Evolutionary conservation across 140 eudicot species (phyloP).

Genomic region (Senecio squalidus): DNA sequence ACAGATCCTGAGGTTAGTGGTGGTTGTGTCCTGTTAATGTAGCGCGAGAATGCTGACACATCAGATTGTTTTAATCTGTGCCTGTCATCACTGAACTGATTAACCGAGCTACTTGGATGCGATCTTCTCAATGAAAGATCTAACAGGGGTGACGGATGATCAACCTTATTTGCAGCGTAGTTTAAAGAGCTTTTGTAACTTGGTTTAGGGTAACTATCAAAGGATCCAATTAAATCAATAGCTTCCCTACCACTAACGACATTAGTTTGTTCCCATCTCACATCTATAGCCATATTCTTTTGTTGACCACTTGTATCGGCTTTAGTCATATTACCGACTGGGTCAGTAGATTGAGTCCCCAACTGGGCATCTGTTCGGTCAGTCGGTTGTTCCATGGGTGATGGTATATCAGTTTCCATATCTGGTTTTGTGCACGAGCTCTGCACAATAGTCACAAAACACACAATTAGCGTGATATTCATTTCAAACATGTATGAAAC

Average conservation of each 20-base stretch:
- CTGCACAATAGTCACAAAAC: slow-evolving; percentile 32
- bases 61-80: slow-evolving; percentile 66
- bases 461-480: background rate
- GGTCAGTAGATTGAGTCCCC: slow-evolving; percentile 19
- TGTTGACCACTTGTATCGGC: slow-evolving; percentile 22
- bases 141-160: slow-evolving; percentile 50
- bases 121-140: slow-evolving; percentile 75
- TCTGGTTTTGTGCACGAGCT: slow-evolving; percentile 89
- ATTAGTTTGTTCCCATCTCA: slow-evolving; percentile 32
- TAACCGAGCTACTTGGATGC: slow-evolving; percentile 63
- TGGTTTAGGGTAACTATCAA: slow-evolving; percentile 51
- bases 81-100: slow-evolving; percentile 52
- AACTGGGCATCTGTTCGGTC: slow-evolving; percentile 30
- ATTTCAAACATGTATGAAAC: too few species aligned
- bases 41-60: slow-evolving; percentile 86
- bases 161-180: slow-evolving; percentile 33
- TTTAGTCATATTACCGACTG: slow-evolving; percentile 23
- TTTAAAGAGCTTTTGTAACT: slow-evolving; percentile 35
- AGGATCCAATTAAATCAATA: slow-evolving; percentile 78
- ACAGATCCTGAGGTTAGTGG: slow-evolving; percentile 42
- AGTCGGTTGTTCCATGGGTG: slow-evolving; percentile 27
- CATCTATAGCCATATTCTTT: slow-evolving; percentile 32
- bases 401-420: slow-evolving; percentile 50
- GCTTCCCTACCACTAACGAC: slow-evolving; percentile 49
- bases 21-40: slow-evolving; percentile 48